Base-by-base conservation (phyloP, 2,329 filamentous ascomycete species). In the Hymenoscyphus linearis region DNA sequence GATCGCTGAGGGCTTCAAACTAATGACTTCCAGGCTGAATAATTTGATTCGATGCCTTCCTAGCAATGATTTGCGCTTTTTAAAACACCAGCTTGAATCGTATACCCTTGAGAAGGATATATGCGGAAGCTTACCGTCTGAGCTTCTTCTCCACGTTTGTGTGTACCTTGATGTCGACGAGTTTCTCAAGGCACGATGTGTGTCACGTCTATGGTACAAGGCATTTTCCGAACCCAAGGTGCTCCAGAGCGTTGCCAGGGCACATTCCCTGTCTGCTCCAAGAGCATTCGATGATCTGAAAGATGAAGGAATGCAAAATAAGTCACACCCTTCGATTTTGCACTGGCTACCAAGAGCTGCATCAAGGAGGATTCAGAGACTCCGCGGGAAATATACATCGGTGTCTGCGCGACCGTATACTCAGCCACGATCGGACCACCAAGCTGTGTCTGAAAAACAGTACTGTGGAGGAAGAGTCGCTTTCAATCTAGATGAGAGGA, bases 401-500 rank as follows among this genome's bases (percentile, higher is more conserved):
- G 54, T 52, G 27, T 60, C 57, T 10, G 40, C 27, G 31, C 54
- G 58, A 31, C 18, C 37, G 12, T 61, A 63, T 37, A 36, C 22
- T 4, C 61, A 31, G 37, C 22, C 34, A 2, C 7, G 22, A 47
- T 9, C 18, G 2, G n/a, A 47, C 10, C 9, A 47, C 22, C 9
- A 47, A 22, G 18, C 40, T 22, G 40, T n/a, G 22, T 4, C 40
- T 22, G 40, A n/a, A 12, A 47, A 56, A 34, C 61, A 65, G 50
- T 69, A 68, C 37, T 65, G 61, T n/a, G 66, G 67, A 53, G 67
- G 66, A 14, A 65, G 62, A 37, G 37, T 70, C 37, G 67, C 65
- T n/a, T 62, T 50, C 52, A 58, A 57, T 18, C 12, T 52, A 13
- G 50, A 56, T 16, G 25, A 25, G 5, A 27, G 52, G 16, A 61